Evolutionary conservation across 805 yeast species (phyloP), one percentile per base, ranked within the genome.

Genomic region (Pichia manshurica): DNA sequence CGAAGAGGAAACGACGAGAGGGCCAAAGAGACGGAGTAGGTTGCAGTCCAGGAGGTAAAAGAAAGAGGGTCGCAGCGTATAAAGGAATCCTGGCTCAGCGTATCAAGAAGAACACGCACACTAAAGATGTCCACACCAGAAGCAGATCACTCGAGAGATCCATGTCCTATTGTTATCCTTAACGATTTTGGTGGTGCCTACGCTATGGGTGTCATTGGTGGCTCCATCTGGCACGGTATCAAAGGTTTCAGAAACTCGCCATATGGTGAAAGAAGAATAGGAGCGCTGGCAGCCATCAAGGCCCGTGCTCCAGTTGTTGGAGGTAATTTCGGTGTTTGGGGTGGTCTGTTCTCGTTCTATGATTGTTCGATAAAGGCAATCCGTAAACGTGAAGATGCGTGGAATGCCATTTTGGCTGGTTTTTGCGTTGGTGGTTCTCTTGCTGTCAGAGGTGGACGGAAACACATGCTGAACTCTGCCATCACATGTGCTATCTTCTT

Each of bases 301-400:
- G 87, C 96, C 45, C 79, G 99, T 68, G 98, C 97, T 2, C 99
- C 99, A 35, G 96, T 91, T 43, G 89, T 91, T 47, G 99, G 99
- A 56, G 99, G 99, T 63, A 93, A 93, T 70, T 91, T 93, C 62
- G 99, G 99, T 72, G 96, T 87, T 35, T 93, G 99, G 99, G 99
- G 99, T 75, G 99, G 99, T 52, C 73, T 93, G 59, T 93, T 93
- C 65, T 88, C 97, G 31, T 84, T 95, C 13, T 93, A 82, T 64
- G 99, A 93, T 69, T 93, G 99, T 75, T 78, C 90, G 15, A 95
- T 93, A 41, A 93, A 91, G 69, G 96, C 91, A 2, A 79, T 93
- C 38, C 86, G 99, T 75, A 86, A 88, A 69, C 87, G 97, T 74
- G 99, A 93, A 69, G 99, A 93, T 68, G 96, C 98, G 6, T 87